Evolutionary conservation across 768 basidiomycete genomes (phyloP).

Genomic region (Rhizopogon sp.): DNA sequence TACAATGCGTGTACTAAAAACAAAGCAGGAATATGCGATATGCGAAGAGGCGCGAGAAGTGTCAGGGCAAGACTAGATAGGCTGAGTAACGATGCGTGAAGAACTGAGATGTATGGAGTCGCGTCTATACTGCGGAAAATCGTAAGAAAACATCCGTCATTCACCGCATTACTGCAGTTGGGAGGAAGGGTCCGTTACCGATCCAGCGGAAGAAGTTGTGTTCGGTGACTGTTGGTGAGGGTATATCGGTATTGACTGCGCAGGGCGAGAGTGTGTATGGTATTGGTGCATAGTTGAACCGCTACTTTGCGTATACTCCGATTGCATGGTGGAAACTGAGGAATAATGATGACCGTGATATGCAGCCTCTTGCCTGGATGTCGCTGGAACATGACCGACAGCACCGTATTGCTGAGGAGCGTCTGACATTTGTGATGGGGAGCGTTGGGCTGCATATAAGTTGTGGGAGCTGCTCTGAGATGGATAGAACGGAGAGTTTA

Average conservation of each 20-base stretch:
- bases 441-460: constrained; percentile 25
- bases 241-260: constrained; percentile 22
- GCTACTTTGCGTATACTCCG: constrained; percentile 16
- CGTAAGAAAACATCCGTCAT: not conserved
- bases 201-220: constrained; percentile 22
- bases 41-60: not conserved
- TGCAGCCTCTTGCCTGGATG: constrained; percentile 16
- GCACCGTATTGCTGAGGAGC: constrained; percentile 25
- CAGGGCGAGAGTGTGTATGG: constrained; percentile 21
- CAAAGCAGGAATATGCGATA: not conserved
- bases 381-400: constrained; percentile 15
- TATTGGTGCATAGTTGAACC: constrained; percentile 15
- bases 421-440: constrained; percentile 25
- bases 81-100: not conserved
- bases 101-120: not conserved
- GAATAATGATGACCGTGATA: constrained; percentile 19
- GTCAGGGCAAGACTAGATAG: not conserved
- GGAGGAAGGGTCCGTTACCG: constrained; percentile 16
- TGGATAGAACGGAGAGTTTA: constrained; percentile 56
- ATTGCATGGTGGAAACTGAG: constrained; percentile 23
- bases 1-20: not conserved
- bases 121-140: not conserved
- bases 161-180: constrained; percentile 20
- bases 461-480: constrained; percentile 28
- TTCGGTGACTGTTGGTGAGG: constrained; percentile 18